Percentiles rank a stretch among this genome's conserved stretches.
These are phyloP conservation scores for Berberis vulgaris DNA, from an alignment of 164 flowering plant species.

Conservation along the genomic window DNA sequence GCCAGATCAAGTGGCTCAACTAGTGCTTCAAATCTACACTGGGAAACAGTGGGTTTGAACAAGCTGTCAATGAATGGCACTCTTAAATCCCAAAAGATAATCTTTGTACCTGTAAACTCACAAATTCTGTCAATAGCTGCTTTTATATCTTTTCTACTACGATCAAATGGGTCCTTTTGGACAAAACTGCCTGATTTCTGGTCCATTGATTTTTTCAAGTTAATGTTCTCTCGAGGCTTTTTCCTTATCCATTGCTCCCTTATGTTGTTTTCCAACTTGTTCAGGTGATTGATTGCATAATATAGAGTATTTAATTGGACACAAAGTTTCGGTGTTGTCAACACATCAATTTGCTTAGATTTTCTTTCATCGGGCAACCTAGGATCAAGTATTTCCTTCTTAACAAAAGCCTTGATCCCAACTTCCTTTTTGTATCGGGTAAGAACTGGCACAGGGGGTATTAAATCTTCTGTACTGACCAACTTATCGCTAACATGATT, in stretches of 20 bases:
- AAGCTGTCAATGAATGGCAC: slow-evolving; percentile 76
- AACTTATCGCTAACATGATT: slow-evolving; percentile 50
- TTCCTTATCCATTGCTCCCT: slow-evolving; percentile 69
- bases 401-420: slow-evolving; percentile 93
- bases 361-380: slow-evolving; percentile 67
- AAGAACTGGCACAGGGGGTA: slow-evolving; percentile 88
- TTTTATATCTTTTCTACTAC: slow-evolving; percentile 85
- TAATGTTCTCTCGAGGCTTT: slow-evolving; percentile 41
- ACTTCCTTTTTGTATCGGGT: slow-evolving; percentile 78
- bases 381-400: slow-evolving; percentile 70
- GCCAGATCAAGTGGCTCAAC: slow-evolving; percentile 89
- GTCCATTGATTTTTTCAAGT: slow-evolving; percentile 19
- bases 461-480: slow-evolving; percentile 78
- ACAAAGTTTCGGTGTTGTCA: slow-evolving; percentile 73
- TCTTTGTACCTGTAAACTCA: slow-evolving; percentile 93
- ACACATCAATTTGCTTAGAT: slow-evolving; percentile 54
- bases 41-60: slow-evolving; percentile 74
- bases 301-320: slow-evolving; percentile 80
- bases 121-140: slow-evolving; percentile 86
- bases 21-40: slow-evolving; percentile 69
- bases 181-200: slow-evolving; percentile 42
- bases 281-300: slow-evolving; percentile 87
- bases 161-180: slow-evolving; percentile 69
- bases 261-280: slow-evolving; percentile 87
- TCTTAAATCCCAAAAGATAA: slow-evolving; percentile 88